Evolutionary conservation across 2,329 filamentous ascomycete genomes (phyloP).

Genomic region (Lecanicillium sp.): DNA sequence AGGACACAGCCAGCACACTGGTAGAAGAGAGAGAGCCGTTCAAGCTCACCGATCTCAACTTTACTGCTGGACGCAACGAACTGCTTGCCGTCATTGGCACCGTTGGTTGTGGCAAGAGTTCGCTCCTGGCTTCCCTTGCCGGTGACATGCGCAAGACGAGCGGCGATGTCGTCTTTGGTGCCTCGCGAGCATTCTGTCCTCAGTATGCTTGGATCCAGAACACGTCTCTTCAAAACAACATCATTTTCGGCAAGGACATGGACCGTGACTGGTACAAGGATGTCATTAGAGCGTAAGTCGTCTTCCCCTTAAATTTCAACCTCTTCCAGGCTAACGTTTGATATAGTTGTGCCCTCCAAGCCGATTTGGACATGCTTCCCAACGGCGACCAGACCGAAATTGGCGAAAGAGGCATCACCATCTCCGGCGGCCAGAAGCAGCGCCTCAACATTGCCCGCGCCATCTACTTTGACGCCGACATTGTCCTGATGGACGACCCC

Average conservation of each 20-base stretch:
- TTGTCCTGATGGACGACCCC: conserved; percentile 63
- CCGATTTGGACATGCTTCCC: conserved; percentile 90
- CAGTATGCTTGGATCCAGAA: conserved; percentile 99
- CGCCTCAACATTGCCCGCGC: conserved; percentile 86
- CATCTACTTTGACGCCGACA: conserved; percentile 62
- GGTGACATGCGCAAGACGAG: conserved; percentile 86
- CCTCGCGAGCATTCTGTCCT: conserved; percentile 81
- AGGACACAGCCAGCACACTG: conserved; percentile 46
- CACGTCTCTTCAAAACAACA: conserved; percentile 77
- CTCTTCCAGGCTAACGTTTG: conserved; percentile 6
- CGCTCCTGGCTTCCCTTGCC: conserved; percentile 77
- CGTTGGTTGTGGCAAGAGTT: conserved; percentile 88
- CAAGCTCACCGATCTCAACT: conserved; percentile 59
- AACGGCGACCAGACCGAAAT: conserved; percentile 86
- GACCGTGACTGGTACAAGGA: conserved; percentile 72
- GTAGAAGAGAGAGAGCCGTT: conserved; percentile 60
- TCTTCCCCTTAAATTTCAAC: conserved; percentile 7
- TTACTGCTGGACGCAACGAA: conserved; percentile 65
- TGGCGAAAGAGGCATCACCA: conserved; percentile 89
- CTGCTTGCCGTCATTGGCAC: conserved; percentile 78
- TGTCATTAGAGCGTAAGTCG: conserved; percentile 61
- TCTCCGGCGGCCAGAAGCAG: conserved; percentile 93
- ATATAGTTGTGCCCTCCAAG: conserved; percentile 62
- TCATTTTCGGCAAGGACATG: conserved; percentile 77
- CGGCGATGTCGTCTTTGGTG: conserved; percentile 68